These are phyloP conservation scores for Penicillium antarcticum DNA, from an alignment of 495 filamentous ascomycete genomes.

Conservation along the genomic window DNA sequence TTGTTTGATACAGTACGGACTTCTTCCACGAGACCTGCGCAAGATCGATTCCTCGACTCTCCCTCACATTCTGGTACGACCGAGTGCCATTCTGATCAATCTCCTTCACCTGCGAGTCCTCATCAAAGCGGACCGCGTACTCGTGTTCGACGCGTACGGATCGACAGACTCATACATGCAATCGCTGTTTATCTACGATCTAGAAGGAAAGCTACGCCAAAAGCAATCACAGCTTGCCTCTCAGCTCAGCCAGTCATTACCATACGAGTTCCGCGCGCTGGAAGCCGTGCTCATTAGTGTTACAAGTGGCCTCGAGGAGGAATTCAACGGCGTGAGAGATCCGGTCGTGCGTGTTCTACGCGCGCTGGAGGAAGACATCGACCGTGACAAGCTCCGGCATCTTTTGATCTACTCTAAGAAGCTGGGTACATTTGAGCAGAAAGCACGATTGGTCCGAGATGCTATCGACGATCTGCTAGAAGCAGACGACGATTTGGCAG, in stretches of 20 bases:
- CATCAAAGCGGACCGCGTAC: constrained; percentile 89
- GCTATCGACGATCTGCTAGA: constrained; percentile 96
- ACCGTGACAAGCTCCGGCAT: constrained; percentile 86
- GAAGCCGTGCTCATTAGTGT: constrained; percentile 59
- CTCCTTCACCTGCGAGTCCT: constrained; percentile 89
- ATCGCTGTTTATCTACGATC: constrained; percentile 93
- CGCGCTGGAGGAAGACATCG: constrained; percentile 95
- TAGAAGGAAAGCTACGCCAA: constrained; percentile 63
- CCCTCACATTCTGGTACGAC: constrained; percentile 94
- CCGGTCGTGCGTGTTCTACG: constrained; percentile 84
- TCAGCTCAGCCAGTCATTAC: constrained; percentile 48
- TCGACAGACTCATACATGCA: constrained; percentile 93
- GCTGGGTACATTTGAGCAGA: constrained; percentile 95
- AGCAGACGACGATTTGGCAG: constrained; percentile 90
- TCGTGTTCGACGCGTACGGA: constrained; percentile 94
- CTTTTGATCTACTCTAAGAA: constrained; percentile 92
- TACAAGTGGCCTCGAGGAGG: constrained; percentile 81
- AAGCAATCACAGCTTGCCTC: constrained; percentile 39
- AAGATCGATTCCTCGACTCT: constrained; percentile 98
- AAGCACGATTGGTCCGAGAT: constrained; percentile 89
- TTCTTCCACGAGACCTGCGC: constrained; percentile 90
- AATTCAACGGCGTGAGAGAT: constrained; percentile 89
- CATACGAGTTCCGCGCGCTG: constrained; percentile 62
- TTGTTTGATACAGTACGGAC: constrained; percentile 66
- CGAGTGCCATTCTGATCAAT: constrained; percentile 91